Conservation (phyloP, 2,329 filamentous ascomycete species). For the Verticillium dahliae region DNA sequence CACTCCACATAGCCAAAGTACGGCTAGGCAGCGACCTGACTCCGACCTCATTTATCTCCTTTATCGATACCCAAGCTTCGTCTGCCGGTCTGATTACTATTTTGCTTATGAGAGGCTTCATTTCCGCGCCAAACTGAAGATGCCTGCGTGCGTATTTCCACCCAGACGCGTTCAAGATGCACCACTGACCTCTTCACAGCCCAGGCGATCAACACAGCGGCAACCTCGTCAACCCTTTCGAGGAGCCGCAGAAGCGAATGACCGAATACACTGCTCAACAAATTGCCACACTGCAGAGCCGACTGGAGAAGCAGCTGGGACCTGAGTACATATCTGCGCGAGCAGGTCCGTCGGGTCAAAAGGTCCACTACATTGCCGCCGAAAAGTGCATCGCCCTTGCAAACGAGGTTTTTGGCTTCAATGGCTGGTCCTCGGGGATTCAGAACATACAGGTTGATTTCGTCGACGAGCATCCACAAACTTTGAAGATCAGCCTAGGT, state of each 20-base stretch:
- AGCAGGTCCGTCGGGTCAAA: constrained; percentile 73
- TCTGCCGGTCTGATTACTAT: not conserved
- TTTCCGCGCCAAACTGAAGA: constrained; percentile 14
- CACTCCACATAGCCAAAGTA: not conserved
- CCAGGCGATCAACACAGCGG: constrained; percentile 62
- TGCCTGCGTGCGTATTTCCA: constrained; percentile 35
- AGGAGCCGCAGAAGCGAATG: constrained; percentile 61
- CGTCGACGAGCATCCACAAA: constrained; percentile 77
- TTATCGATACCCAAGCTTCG: too few relatives aligned
- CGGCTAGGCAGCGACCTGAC: not conserved
- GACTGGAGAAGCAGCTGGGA: constrained; percentile 87
- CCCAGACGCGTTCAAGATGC: constrained; percentile 4
- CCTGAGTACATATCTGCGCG: constrained; percentile 92
- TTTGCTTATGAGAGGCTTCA: not conserved
- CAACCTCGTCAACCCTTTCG: constrained; percentile 69
- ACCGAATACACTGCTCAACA: constrained; percentile 83
- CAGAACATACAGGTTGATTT: constrained; percentile 94
- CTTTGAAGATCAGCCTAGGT: constrained; percentile 74
- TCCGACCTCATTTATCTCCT: not conserved
- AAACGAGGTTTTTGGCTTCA: constrained; percentile 94
- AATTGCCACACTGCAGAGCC: constrained; percentile 79
- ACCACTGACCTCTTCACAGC: constrained; percentile 31
- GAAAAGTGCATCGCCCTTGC: constrained; percentile 95
- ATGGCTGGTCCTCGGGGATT: constrained; percentile 95
- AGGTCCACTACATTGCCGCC: constrained; percentile 89